Percentiles rank a stretch among this genome's conserved stretches.
These are phyloP conservation scores for Extremus antarcticus DNA, from an alignment of 495 filamentous ascomycete species.

Conservation along the genomic window DNA sequence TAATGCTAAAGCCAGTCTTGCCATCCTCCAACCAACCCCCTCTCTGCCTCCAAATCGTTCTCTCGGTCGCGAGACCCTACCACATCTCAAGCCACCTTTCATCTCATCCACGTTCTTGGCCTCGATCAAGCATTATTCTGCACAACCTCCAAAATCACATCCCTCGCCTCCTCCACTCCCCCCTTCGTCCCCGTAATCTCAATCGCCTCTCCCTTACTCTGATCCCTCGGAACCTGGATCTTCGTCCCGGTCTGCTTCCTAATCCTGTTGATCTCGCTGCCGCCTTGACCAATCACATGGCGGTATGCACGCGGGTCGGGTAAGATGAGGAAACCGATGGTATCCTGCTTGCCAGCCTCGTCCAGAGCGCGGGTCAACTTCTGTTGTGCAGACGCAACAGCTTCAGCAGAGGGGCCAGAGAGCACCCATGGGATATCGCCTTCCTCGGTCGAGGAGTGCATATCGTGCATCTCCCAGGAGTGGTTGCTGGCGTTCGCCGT, in stretches of 20 bases:
- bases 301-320: constrained; percentile 84
- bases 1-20: too few relatives aligned
- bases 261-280: constrained; percentile 83
- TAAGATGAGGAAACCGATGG: constrained; percentile 75
- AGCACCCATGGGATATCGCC: constrained; percentile 88
- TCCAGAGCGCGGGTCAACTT: constrained; percentile 58
- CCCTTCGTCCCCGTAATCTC: constrained; percentile 70
- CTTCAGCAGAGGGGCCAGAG: constrained; percentile 57
- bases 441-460: constrained; percentile 32
- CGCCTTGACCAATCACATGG: constrained; percentile 78
- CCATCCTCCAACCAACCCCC: too few relatives aligned
- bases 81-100: too few relatives aligned
- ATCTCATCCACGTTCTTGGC: too few relatives aligned
- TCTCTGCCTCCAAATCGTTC: too few relatives aligned
- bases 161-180: constrained; percentile 76
- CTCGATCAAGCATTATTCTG: too few relatives aligned
- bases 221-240: constrained; percentile 79
- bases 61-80: too few relatives aligned
- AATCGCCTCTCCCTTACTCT: constrained; percentile 70
- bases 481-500: constrained; percentile 47
- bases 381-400: constrained; percentile 65
- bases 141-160: constrained; percentile 77
- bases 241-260: constrained; percentile 83
- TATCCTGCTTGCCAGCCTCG: constrained; percentile 57
- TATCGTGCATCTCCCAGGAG: constrained; percentile 70